These are phyloP conservation scores for Sporothrix euskadiensis DNA, from an alignment of 2,329 filamentous ascomycete genomes.

Conservation along the genomic window DNA sequence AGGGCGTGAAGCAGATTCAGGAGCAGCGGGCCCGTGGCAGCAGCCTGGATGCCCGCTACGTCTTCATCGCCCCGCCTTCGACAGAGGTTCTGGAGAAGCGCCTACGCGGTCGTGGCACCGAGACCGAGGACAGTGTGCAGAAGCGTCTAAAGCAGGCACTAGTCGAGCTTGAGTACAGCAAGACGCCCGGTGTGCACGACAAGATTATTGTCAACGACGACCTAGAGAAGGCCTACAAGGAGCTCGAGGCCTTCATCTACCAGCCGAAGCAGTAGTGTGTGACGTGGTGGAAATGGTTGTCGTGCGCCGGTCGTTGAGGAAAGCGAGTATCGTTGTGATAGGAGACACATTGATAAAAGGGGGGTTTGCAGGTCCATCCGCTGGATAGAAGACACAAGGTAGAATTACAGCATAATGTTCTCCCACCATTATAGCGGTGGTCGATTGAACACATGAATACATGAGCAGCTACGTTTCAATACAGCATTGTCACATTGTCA, in stretches of 20 bases:
- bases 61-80: slow-evolving; percentile 82
- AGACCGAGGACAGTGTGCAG: slow-evolving; percentile 69
- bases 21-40: slow-evolving; percentile 46
- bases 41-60: slow-evolving; percentile 71
- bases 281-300: background rate
- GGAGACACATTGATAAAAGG: background rate
- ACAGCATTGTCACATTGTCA: background rate
- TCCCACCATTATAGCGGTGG: background rate
- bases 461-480: background rate
- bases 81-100: slow-evolving; percentile 72
- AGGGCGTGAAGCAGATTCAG: slow-evolving; percentile 87
- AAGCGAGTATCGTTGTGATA: background rate
- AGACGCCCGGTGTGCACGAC: slow-evolving; percentile 61
- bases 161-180: slow-evolving; percentile 71
- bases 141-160: slow-evolving; percentile 71
- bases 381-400: background rate
- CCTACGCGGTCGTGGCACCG: slow-evolving; percentile 74
- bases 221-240: slow-evolving; percentile 53
- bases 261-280: slow-evolving; percentile 33
- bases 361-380: background rate
- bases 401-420: background rate
- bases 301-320: background rate
- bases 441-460: background rate
- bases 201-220: slow-evolving; percentile 44
- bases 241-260: slow-evolving; percentile 54